Percentiles rank a stretch among this genome's conserved stretches.
These are phyloP conservation scores for Cladosporium phlei DNA, from an alignment of 2,329 filamentous ascomycete genomes.

Conservation along the genomic window DNA sequence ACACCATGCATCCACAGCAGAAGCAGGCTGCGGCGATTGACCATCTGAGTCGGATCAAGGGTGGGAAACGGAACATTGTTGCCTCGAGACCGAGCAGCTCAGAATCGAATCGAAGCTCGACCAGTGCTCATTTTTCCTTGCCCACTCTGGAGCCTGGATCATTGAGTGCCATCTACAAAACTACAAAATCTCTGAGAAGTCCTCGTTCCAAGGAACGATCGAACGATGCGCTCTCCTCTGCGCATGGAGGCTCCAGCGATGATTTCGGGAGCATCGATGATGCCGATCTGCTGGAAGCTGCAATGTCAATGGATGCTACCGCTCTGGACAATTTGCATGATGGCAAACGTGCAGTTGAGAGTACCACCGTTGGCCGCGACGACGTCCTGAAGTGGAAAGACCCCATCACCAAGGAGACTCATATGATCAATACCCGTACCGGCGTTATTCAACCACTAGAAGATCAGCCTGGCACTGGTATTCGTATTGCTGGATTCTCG, in stretches of 20 bases:
- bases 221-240: no score
- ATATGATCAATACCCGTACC: constrained; percentile 52
- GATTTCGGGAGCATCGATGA: constrained; percentile 27
- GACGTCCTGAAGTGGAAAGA: constrained; percentile 56
- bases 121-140: background rate
- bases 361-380: constrained; percentile 21
- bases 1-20: no score
- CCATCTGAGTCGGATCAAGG: constrained; percentile 43
- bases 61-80: constrained; percentile 29
- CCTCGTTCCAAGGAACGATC: background rate
- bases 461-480: background rate
- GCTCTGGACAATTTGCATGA: background rate
- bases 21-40: no score
- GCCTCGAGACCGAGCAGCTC: no score
- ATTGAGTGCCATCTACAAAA: constrained; percentile 7
- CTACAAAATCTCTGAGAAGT: background rate
- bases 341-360: background rate
- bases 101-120: no score
- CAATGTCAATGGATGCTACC: background rate
- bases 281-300: constrained; percentile 16
- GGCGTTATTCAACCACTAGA: constrained; percentile 38
- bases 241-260: constrained; percentile 18
- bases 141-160: constrained; percentile 10
- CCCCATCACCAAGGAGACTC: constrained; percentile 51
- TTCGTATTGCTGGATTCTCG: background rate